Evolutionary conservation across 371 early-diverging fungal genomes (phyloP), one percentile per base, ranked within the genome.

Genomic region (Mucor mucedo): DNA sequence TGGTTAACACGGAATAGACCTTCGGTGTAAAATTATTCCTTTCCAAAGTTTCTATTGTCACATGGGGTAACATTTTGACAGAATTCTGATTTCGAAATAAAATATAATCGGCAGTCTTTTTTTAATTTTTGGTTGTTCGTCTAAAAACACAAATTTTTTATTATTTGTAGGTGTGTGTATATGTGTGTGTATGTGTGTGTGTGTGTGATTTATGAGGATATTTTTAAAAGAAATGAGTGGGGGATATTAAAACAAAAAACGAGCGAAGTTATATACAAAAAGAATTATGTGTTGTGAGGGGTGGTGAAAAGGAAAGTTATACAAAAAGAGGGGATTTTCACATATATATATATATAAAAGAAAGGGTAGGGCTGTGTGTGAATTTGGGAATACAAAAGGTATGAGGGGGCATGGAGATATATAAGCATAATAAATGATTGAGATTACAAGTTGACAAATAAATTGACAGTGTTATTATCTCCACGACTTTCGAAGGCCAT

Each of bases 401-500:
- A 27, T 47, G 48, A 1, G 21, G 29, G 55, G 39, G 21, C 21
- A 21, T 21, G 29, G 41, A 4, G 4, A 6, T 28, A 48, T 9
- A 50, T 10, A 30, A 50, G 28, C 9, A 30, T 28, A 50, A 30
- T 30, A 50, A 50, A 32, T 8, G 50, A 29, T 21, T 21, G 38
- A 33, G 5, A 38, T 58, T 74, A 72, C 10, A 66, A 58, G 53
- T 65, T 77, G 61, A 82, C 75, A 63, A 75, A 78, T 30, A 82
- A 57, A 49, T 76, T 79, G 72, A 78, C 73, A 16, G 78, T 75
- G 50, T 67, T 76, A 28, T 65, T 55, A 10, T 52, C 44, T 16
- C 76, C 75, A 33, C 89, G 82, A 44, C 86, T 84, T 71, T 95
- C 95, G 80, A 96, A 93, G 7, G 97, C 96, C 89, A 96, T 79